Evolutionary conservation across 2,329 filamentous ascomycete species (phyloP).

Genomic region (Aspergillus novofumigatus): DNA sequence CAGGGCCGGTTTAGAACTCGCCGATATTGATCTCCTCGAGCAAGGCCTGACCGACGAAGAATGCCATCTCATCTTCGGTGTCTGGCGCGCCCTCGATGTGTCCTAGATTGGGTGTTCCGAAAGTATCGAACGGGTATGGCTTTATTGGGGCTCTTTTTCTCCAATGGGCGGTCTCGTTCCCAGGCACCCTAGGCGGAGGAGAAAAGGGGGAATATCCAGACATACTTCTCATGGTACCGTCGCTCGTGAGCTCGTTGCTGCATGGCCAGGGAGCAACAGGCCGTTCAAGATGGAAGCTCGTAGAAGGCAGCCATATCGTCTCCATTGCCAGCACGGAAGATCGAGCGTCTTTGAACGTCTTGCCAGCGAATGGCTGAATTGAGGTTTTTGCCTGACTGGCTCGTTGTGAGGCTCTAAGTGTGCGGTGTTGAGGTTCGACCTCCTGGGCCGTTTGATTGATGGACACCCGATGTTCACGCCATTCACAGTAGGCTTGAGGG

Average conservation of each 20-base stretch:
- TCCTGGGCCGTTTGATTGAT: slow-evolving; percentile 11
- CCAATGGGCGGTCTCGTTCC: slow-evolving; percentile 31
- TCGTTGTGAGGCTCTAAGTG: slow-evolving; percentile 3
- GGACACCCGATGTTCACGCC: slow-evolving; percentile 17
- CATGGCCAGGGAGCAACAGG: slow-evolving; percentile 26
- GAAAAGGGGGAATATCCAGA: slow-evolving; percentile 28
- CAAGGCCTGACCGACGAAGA: slow-evolving; percentile 10
- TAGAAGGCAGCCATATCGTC: slow-evolving; percentile 25
- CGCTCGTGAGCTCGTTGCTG: slow-evolving; percentile 28
- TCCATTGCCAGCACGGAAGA: slow-evolving; percentile 21
- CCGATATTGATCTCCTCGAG: slow-evolving; percentile 14
- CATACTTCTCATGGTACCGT: slow-evolving; percentile 26
- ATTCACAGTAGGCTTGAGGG: slow-evolving; percentile 20
- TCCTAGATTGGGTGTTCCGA: slow-evolving; percentile 12
- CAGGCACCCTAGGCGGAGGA: slow-evolving; percentile 27
- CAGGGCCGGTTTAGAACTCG: background rate
- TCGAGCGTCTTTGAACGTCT: slow-evolving; percentile 17
- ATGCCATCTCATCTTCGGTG: slow-evolving; percentile 9
- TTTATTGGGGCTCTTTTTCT: slow-evolving; percentile 22
- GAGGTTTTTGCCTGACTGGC: slow-evolving; percentile 3
- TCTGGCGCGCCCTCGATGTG: slow-evolving; percentile 4
- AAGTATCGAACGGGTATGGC: slow-evolving; percentile 19
- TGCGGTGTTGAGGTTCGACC: slow-evolving; percentile 7
- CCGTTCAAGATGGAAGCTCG: slow-evolving; percentile 5
- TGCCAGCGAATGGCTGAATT: slow-evolving; percentile 17